phyloP scores from a whole-genome alignment of 1,284 basidiomycete species.

The Microbotryomycetes sp. region DNA sequence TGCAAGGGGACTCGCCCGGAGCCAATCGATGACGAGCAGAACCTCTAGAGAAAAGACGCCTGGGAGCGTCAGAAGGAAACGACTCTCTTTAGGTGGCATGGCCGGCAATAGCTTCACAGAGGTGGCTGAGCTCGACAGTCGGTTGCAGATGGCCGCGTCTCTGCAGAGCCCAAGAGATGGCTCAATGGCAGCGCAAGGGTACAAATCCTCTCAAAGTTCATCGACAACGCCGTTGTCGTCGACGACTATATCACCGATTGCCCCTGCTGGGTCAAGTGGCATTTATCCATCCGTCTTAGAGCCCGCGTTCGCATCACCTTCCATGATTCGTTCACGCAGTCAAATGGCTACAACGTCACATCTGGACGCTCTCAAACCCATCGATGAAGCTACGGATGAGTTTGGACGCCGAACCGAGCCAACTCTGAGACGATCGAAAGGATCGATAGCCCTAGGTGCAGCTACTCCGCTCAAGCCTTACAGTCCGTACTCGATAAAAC shows the following conservation, averaged over 20 bases:
- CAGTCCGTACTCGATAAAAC: not conserved
- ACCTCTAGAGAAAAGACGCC: not conserved
- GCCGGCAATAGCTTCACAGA: too few relatives aligned
- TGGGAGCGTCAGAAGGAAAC: not conserved
- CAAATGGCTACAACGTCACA: not conserved
- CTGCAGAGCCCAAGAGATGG: not conserved
- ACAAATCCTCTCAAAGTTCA: not conserved
- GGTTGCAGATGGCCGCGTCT: not conserved
- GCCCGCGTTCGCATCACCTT: slow-evolving; percentile 19
- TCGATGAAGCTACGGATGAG: not conserved
- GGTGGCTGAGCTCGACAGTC: not conserved
- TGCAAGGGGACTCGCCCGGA: not conserved
- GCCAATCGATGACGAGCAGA: not conserved
- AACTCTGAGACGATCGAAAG: not conserved
- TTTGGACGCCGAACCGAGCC: not conserved
- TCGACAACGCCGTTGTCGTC: slow-evolving; percentile 3
- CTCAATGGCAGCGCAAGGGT: slow-evolving; percentile 8
- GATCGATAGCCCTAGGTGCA: not conserved
- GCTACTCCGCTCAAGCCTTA: not conserved
- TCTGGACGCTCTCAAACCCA: not conserved
- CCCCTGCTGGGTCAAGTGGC: not conserved
- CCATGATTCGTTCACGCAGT: slow-evolving; percentile 27
- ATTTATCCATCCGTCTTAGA: not conserved
- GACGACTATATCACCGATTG: too few relatives aligned
- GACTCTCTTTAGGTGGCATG: not conserved